A percentile compares a stretch with the other conserved stretches of the same genome.
These are phyloP conservation scores for Mycena polygramma DNA, from an alignment of 768 basidiomycete genomes.

Conservation along the genomic window DNA sequence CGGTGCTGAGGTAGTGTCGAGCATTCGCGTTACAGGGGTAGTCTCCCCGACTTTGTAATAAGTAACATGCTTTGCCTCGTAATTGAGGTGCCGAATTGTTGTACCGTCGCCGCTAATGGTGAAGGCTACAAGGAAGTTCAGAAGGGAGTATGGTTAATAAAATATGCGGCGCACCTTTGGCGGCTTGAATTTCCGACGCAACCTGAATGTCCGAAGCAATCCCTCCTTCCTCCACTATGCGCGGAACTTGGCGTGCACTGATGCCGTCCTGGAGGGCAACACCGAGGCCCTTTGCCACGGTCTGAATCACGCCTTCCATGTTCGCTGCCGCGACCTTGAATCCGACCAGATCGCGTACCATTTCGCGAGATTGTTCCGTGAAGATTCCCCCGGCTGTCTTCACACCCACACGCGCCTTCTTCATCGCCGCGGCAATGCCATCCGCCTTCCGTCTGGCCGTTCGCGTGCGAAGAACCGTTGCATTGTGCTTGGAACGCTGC, in stretches of 20 bases:
- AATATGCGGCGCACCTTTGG: neutral
- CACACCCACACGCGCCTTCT: slow-evolving; percentile 14
- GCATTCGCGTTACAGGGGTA: neutral
- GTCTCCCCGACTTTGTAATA: neutral
- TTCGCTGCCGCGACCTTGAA: neutral
- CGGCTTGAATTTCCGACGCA: neutral
- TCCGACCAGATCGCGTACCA: slow-evolving; percentile 17
- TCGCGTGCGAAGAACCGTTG: neutral
- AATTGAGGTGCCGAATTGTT: slow-evolving; percentile 1
- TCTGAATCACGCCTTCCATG: slow-evolving; percentile 13
- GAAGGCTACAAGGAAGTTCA: neutral
- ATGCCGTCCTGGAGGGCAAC: neutral
- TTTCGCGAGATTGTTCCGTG: slow-evolving; percentile 16
- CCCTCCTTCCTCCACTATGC: slow-evolving; percentile 15
- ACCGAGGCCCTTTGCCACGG: neutral
- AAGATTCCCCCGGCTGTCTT: neutral
- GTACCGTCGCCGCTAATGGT: neutral
- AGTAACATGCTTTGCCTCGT: neutral
- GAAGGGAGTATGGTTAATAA: no score
- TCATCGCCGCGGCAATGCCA: slow-evolving; percentile 6
- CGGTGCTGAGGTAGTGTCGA: neutral
- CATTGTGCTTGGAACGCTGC: neutral
- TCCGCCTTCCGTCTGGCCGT: neutral
- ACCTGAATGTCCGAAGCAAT: slow-evolving; percentile 19
- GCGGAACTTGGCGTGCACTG: slow-evolving; percentile 7